These are phyloP conservation scores for Metschnikowia dekortorum DNA, from an alignment of 805 yeast species.

Conservation along the genomic window DNA sequence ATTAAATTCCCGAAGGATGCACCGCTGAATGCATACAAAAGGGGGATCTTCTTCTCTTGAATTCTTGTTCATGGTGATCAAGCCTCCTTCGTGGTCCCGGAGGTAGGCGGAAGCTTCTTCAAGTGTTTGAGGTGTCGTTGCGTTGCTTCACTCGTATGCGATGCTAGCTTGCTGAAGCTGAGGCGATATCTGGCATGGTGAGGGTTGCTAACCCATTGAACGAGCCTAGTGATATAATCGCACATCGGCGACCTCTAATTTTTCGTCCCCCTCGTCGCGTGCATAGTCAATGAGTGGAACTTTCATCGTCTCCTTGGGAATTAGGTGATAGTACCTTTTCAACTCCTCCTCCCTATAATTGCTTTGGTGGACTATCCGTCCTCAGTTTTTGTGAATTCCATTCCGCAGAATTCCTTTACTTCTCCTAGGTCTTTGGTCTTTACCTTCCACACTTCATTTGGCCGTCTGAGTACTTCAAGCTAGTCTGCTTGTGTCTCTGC, in stretches of 20 bases:
- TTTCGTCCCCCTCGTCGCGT: neutral
- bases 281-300: neutral
- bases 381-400: neutral
- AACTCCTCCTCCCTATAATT: neutral
- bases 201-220: too few relatives aligned
- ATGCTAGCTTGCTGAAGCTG: too few relatives aligned
- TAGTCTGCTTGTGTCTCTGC: neutral
- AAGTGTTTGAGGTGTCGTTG: too few relatives aligned
- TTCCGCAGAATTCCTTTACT: constrained; percentile 1
- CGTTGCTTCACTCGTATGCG: too few relatives aligned
- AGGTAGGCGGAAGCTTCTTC: too few relatives aligned
- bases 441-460: neutral
- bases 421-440: constrained; percentile 1
- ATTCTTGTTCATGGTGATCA: too few relatives aligned
- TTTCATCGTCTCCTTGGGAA: neutral
- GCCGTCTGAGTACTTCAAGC: neutral
- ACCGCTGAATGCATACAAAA: too few relatives aligned
- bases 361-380: constrained; percentile 1
- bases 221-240: neutral
- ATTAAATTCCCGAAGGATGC: too few relatives aligned
- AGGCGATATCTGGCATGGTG: too few relatives aligned
- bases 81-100: too few relatives aligned
- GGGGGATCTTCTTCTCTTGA: too few relatives aligned
- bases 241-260: neutral
- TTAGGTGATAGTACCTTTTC: neutral